These are phyloP conservation scores for Ustilago trichophora DNA, from an alignment of 1,284 basidiomycete species.

Conservation along the genomic window DNA sequence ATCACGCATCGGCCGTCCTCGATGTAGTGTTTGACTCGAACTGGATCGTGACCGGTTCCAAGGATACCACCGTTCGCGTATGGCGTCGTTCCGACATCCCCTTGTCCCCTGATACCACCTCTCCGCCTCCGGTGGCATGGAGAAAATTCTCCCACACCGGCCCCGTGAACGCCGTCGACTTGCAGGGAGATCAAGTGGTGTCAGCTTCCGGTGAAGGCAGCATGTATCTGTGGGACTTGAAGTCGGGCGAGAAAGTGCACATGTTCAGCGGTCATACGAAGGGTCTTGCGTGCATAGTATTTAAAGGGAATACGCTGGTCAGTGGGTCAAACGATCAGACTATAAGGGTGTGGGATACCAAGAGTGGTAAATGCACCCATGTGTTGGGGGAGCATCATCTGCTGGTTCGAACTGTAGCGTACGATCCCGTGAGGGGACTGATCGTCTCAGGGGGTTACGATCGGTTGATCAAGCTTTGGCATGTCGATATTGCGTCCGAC, in stretches of 20 bases:
- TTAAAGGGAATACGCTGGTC: conserved; percentile 38
- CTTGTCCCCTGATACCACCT: background rate
- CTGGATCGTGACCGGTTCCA: conserved; percentile 52
- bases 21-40: conserved; percentile 45
- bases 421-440: conserved; percentile 17
- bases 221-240: conserved; percentile 51
- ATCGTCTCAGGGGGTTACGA: conserved; percentile 56
- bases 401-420: conserved; percentile 51
- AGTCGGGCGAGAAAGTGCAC: conserved; percentile 32
- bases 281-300: conserved; percentile 51
- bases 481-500: conserved; percentile 5
- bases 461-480: conserved; percentile 45
- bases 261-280: conserved; percentile 44
- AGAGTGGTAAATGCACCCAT: conserved; percentile 34
- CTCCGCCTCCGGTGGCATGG: conserved; percentile 3
- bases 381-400: conserved; percentile 36
- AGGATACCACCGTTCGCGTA: conserved; percentile 53
- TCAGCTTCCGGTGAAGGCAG: conserved; percentile 52
- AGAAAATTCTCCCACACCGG: conserved; percentile 31
- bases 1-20: conserved; percentile 43
- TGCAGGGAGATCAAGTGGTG: conserved; percentile 38
- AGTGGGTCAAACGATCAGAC: conserved; percentile 55
- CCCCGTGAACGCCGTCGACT: conserved; percentile 44
- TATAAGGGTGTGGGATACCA: conserved; percentile 54
- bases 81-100: conserved; percentile 35